Conservation (phyloP, 2,329 filamentous ascomycete genomes). For the Aspergillus brunneoviolaceus region DNA sequence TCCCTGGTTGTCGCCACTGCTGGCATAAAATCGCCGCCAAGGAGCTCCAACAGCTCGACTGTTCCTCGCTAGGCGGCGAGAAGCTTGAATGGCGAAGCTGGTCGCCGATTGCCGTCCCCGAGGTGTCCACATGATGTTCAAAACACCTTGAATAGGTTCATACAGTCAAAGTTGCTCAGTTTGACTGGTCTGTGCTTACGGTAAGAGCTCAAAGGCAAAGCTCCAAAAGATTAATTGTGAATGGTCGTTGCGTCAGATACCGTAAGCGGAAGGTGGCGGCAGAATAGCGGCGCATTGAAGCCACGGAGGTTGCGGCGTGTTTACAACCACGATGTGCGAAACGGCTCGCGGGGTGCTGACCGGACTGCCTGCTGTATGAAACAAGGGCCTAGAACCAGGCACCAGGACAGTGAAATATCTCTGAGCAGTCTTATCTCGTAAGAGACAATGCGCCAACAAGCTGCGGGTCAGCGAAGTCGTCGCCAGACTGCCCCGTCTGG, state of each 20-base stretch:
- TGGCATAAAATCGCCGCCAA: constrained; percentile 32
- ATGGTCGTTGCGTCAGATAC: constrained; percentile 29
- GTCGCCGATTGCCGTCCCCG: constrained; percentile 27
- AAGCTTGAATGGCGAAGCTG: constrained; percentile 21
- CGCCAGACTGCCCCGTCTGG: constrained; percentile 40
- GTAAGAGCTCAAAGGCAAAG: neutral
- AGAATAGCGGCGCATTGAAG: constrained; percentile 33
- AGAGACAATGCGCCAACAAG: constrained; percentile 29
- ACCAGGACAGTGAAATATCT: neutral
- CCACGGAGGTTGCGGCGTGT: constrained; percentile 18
- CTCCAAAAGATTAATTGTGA: constrained; percentile 14
- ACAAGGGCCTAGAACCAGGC: neutral
- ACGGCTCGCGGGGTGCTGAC: neutral
- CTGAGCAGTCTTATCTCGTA: neutral
- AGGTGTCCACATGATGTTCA: constrained; percentile 29
- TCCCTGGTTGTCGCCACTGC: constrained; percentile 19
- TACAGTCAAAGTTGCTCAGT: neutral
- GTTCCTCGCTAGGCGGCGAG: constrained; percentile 23
- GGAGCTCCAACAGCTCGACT: constrained; percentile 21
- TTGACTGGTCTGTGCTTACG: neutral
- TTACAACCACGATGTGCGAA: neutral
- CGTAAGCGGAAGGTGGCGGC: constrained; percentile 31
- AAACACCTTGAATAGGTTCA: constrained; percentile 7
- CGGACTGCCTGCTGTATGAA: constrained; percentile 1
- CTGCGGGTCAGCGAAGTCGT: constrained; percentile 34